A percentile compares a stretch with the other conserved stretches of the same genome.
Conservation (phyloP, 495 filamentous ascomycete species). For the Penicillium riverlandense region DNA sequence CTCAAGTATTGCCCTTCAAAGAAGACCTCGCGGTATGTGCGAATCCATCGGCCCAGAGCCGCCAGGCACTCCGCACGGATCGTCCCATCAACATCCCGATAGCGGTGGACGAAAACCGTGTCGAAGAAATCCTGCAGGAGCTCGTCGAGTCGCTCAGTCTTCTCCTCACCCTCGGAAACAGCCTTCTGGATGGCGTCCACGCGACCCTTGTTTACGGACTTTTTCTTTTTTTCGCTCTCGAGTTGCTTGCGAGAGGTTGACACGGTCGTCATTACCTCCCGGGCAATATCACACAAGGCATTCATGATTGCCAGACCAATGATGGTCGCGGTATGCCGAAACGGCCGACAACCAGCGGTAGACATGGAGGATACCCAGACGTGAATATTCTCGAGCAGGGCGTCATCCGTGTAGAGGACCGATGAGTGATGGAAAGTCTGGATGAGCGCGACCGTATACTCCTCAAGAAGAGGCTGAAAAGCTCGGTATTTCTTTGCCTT, state of each 20-base stretch:
- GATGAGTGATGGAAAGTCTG: slow-evolving; percentile 66
- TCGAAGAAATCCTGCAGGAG: slow-evolving; percentile 78
- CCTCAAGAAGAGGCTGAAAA: slow-evolving; percentile 68
- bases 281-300: slow-evolving; percentile 57
- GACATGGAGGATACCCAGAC: slow-evolving; percentile 84
- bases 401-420: slow-evolving; percentile 63
- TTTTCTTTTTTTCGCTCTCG: slow-evolving; percentile 74
- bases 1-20: slow-evolving; percentile 81
- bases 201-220: slow-evolving; percentile 65
- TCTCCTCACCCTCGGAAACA: slow-evolving; percentile 58
- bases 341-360: slow-evolving; percentile 72
- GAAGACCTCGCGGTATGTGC: slow-evolving; percentile 72
- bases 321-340: slow-evolving; percentile 86
- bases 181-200: slow-evolving; percentile 60
- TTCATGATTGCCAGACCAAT: slow-evolving; percentile 68
- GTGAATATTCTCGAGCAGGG: slow-evolving; percentile 76
- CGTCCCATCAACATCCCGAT: slow-evolving; percentile 83
- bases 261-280: slow-evolving; percentile 55
- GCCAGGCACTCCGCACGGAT: slow-evolving; percentile 81
- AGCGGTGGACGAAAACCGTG: slow-evolving; percentile 86
- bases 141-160: slow-evolving; percentile 54
- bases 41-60: slow-evolving; percentile 82
- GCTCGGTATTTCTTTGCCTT: slow-evolving; percentile 60
- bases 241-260: slow-evolving; percentile 72
- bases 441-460: slow-evolving; percentile 70